Evolutionary conservation across 148 eudicot species (phyloP).

Genomic region (Arbutus unedo): DNA sequence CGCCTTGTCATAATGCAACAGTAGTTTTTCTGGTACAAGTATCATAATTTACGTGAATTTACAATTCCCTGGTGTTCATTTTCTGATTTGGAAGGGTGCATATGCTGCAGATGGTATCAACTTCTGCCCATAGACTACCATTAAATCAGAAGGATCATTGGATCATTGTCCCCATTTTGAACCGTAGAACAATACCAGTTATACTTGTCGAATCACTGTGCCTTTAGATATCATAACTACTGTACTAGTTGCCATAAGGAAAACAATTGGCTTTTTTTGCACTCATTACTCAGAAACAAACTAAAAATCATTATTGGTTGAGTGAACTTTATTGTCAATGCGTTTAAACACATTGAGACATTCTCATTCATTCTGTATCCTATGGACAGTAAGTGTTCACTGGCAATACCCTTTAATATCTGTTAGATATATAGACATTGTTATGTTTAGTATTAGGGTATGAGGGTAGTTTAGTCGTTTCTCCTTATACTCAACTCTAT

Average conservation of each 20-base stretch:
- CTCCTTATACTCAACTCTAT: too few relatives aligned
- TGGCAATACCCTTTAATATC: background rate
- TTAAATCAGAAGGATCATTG: background rate
- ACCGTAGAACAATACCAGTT: background rate
- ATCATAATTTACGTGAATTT: background rate
- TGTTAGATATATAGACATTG: background rate
- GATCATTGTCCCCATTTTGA: background rate
- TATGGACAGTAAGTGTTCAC: background rate
- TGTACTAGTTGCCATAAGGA: background rate
- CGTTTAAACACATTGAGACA: background rate
- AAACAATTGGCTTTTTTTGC: background rate
- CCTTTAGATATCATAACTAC: slow-evolving; percentile 1
- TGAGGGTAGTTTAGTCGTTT: too few relatives aligned
- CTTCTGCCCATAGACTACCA: background rate
- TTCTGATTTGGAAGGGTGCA: slow-evolving; percentile 3
- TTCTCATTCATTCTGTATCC: background rate
- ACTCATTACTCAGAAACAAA: background rate
- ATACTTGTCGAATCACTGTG: background rate
- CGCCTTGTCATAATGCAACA: background rate
- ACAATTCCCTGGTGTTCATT: background rate
- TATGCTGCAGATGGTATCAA: background rate
- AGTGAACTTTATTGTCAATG: background rate
- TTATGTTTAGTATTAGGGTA: too few relatives aligned
- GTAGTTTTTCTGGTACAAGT: background rate
- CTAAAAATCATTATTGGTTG: background rate